Conservation (phyloP, 179 eudicot genomes). For the Amaranthus tricolor region DNA sequence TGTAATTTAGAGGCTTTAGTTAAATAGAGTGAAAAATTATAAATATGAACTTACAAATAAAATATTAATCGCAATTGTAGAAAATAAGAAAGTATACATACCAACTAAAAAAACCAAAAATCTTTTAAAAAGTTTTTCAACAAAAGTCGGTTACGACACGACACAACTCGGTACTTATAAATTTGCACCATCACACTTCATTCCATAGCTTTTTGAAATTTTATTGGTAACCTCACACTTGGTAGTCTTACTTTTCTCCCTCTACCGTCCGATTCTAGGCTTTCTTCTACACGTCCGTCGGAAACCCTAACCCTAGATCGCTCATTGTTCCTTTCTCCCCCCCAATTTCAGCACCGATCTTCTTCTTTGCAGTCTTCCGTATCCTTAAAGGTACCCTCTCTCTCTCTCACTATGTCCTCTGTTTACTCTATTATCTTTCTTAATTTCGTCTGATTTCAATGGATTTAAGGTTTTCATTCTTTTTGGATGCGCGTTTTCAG, state of each 20-base stretch:
- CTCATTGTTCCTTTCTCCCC: not conserved
- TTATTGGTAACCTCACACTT: slow-evolving; percentile 6
- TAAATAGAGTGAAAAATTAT: too few relatives aligned
- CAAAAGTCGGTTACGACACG: slow-evolving; percentile 1
- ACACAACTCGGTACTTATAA: not conserved
- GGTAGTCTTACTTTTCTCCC: slow-evolving; percentile 8
- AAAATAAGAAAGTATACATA: too few relatives aligned
- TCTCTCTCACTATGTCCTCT: not conserved
- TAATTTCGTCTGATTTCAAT: not conserved
- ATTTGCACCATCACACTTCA: not conserved
- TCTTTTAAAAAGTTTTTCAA: not conserved
- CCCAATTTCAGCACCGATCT: not conserved
- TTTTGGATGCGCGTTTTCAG: not conserved
- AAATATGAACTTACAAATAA: too few relatives aligned
- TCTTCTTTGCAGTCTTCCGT: not conserved
- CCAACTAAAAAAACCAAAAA: too few relatives aligned
- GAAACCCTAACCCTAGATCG: slow-evolving; percentile 25
- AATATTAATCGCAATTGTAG: too few relatives aligned
- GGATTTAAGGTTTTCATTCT: not conserved
- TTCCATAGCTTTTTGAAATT: not conserved
- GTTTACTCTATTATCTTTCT: not conserved
- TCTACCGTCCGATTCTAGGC: slow-evolving; percentile 3
- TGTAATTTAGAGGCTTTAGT: too few relatives aligned
- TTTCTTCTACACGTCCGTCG: not conserved
- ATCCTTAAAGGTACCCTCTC: not conserved